Evolutionary conservation across 352 stramenopile genomes (phyloP).

Genomic region (Globisporangium emineosum): DNA sequence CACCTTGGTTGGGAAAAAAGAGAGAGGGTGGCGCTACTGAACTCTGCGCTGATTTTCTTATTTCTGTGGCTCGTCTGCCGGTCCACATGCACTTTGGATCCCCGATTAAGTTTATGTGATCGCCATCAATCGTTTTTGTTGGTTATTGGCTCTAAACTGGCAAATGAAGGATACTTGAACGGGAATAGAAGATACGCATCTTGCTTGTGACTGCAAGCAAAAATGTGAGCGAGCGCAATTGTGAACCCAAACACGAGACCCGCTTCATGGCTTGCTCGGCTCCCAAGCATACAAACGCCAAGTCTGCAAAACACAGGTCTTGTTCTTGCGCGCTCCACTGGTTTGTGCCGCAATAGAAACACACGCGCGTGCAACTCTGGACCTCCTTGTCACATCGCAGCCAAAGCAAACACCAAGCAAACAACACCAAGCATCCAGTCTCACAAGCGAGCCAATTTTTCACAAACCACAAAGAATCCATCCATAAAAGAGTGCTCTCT

Average conservation of each 20-base stretch:
- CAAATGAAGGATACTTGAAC: conserved; percentile 4
- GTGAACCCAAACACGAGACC: conserved; percentile 3
- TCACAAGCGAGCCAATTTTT: not conserved
- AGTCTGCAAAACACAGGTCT: conserved; percentile 10
- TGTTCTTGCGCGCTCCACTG: not conserved
- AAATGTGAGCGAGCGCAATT: not conserved
- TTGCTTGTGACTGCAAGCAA: not conserved
- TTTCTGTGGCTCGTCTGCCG: conserved; percentile 6
- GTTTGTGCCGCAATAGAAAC: not conserved
- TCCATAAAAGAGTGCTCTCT: conserved; percentile 13
- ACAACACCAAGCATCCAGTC: not conserved
- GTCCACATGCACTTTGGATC: not conserved
- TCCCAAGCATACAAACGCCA: not conserved
- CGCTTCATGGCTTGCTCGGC: not conserved
- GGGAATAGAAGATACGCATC: not conserved
- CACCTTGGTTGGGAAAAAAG: not conserved
- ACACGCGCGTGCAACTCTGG: not conserved
- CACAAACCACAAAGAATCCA: conserved; percentile 6
- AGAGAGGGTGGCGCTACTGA: not conserved
- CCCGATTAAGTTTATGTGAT: not conserved
- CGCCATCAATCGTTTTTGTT: not conserved
- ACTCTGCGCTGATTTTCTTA: conserved; percentile 1
- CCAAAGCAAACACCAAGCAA: not conserved
- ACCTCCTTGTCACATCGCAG: conserved; percentile 9
- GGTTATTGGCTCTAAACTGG: not conserved